Base-by-base conservation (phyloP, 2,329 filamentous ascomycete species). In the Berkeleyomyces basicola region DNA sequence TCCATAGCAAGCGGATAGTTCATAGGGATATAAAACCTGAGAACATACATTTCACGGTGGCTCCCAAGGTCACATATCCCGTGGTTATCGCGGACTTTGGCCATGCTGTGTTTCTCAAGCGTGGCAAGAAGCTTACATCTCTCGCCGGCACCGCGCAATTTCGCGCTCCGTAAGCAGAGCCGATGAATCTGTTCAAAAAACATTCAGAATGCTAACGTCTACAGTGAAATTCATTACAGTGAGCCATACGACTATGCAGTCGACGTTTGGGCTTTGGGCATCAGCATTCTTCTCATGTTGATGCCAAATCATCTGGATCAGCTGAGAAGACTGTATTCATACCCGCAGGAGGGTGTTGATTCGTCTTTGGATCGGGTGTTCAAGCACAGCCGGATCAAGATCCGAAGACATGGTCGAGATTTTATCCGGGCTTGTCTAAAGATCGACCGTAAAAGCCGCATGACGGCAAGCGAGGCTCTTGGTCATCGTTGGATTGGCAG, bases 21-120 rank as follows among this genome's bases (percentile, higher is more conserved):
- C 79, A 82, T 67, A 75, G 79, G 1, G 79, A 82, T 62, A 70
- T 82, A 39, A 82, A 82, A 65, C 78, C 76, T 0, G 78, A 81
- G 66, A 82, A 81, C 47, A 73, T 82, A 3, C 74, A 82, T 9
- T 72, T 80, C 62, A 75, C 75, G 0, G 74, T 73, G 11, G 77
- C 76, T 1, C 76, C 77, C 0, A 74, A 72, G 36, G 69, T 73
- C 9, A 70, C 71, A 2, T 75, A 76, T 59, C 72, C 79, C 7
- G 70, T 82, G 2, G 76, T 79, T 65, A 71, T 82, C 9, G 76
- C 78, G 0, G 79, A 82, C 65, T 77, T 82, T 71, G 79, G 79
- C 2, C 74, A 74, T 51, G 78, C 77, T 1, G 77, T 73, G 10
- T 72, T 76, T 9, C 70, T 74, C 7, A 71, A 70, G 49, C 70